Evolutionary conservation across 1,284 basidiomycete species (phyloP).

Genomic region (Inonotus hispidus): DNA sequence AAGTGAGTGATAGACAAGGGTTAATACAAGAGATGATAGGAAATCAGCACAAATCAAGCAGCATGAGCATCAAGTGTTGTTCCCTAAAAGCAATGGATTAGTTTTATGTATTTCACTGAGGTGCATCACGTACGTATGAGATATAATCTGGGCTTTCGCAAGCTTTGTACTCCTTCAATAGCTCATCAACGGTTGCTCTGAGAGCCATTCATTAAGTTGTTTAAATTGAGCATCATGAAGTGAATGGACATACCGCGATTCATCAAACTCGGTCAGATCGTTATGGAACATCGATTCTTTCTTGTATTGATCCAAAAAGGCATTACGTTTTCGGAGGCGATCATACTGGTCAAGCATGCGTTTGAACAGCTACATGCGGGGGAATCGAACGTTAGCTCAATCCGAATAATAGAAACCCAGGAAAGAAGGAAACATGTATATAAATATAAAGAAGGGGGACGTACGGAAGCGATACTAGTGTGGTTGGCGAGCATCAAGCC

Average conservation of each 20-base stretch:
- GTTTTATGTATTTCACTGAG: not conserved
- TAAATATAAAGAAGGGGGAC: constrained; percentile 31
- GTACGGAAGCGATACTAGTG: constrained; percentile 90
- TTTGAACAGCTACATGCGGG: constrained; percentile 77
- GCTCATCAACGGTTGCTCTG: constrained; percentile 80
- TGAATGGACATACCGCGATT: constrained; percentile 60
- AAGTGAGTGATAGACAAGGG: not conserved
- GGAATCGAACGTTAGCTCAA: not conserved
- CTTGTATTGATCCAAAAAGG: constrained; percentile 97
- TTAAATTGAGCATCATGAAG: constrained; percentile 1
- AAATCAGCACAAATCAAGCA: not conserved
- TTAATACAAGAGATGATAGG: not conserved
- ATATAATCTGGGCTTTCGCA: constrained; percentile 92
- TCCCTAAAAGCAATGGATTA: not conserved
- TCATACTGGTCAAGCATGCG: constrained; percentile 97
- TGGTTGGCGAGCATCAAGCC: constrained; percentile 99
- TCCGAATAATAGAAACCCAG: not conserved
- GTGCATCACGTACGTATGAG: constrained; percentile 51
- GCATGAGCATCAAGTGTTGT: not conserved
- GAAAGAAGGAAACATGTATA: not conserved
- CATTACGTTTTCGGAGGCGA: constrained; percentile 81
- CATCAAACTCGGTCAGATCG: constrained; percentile 90
- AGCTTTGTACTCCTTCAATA: constrained; percentile 88
- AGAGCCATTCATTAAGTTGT: constrained; percentile 5
- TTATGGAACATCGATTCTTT: constrained; percentile 94